Evolutionary conservation across 257 asterid species (phyloP).

Genomic region (Solanum peruvianum): DNA sequence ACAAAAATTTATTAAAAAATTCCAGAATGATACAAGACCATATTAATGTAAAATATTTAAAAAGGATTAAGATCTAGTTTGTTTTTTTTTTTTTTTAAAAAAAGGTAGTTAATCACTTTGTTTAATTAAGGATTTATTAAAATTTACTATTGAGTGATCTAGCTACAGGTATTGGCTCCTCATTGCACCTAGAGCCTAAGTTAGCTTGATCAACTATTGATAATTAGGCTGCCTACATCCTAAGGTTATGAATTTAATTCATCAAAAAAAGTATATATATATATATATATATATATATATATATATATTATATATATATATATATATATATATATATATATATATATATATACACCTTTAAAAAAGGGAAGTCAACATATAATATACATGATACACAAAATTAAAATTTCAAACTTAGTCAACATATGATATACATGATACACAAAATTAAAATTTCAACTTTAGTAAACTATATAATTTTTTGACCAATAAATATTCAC

Average conservation of each 20-base stretch:
- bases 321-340: too few relatives aligned
- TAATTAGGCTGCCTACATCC: background rate
- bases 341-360: too few relatives aligned
- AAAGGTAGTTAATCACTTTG: background rate
- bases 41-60: background rate
- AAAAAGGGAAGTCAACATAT: too few relatives aligned
- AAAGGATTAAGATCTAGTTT: background rate
- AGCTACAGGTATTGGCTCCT: slow-evolving; percentile 1
- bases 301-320: too few relatives aligned
- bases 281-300: too few relatives aligned
- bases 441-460: background rate
- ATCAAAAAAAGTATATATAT: too few relatives aligned
- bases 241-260: too few relatives aligned
- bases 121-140: background rate
- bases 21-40: background rate
- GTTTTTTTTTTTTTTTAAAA: background rate
- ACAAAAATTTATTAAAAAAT: background rate
- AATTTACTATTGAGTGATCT: background rate
- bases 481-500: background rate
- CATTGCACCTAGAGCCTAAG: background rate
- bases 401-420: background rate
- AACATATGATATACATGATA: background rate
- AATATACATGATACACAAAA: too few relatives aligned
- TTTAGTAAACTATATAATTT: background rate
- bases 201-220: background rate